Conservation (phyloP, 208 protist genomes). For the Naegleria fowleri region DNA sequence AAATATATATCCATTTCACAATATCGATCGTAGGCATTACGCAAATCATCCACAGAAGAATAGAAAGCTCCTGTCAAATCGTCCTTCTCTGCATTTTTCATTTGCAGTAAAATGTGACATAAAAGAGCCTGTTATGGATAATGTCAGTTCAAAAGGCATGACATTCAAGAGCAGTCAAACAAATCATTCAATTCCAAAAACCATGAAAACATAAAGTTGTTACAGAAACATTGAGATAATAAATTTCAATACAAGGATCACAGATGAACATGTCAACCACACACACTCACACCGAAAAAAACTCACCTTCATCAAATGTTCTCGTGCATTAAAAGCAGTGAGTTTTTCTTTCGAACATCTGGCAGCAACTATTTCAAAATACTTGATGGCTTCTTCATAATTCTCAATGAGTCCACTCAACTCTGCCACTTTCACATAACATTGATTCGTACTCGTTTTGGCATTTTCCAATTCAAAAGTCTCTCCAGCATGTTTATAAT, state of each 20-base stretch:
- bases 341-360: not conserved
- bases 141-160: no score
- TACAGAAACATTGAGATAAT: no score
- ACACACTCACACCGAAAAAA: no score
- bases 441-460: not conserved
- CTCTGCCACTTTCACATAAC: not conserved
- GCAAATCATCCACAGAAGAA: not conserved
- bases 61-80: not conserved
- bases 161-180: no score
- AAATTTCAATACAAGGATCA: no score
- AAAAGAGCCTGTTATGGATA: not conserved
- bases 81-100: not conserved
- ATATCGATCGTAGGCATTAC: not conserved
- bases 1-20: not conserved
- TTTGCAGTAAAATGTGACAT: not conserved
- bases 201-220: no score
- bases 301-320: not conserved
- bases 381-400: not conserved
- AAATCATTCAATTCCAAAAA: no score
- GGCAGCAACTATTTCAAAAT: not conserved
- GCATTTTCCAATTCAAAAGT: not conserved
- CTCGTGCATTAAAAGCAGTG: not conserved
- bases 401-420: not conserved
- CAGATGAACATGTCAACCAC: no score
- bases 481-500: not conserved